Evolutionary conservation across 371 early-diverging fungal species (phyloP), one percentile per base, ranked within the genome.

Genomic region (Apophysomyces variabilis): DNA sequence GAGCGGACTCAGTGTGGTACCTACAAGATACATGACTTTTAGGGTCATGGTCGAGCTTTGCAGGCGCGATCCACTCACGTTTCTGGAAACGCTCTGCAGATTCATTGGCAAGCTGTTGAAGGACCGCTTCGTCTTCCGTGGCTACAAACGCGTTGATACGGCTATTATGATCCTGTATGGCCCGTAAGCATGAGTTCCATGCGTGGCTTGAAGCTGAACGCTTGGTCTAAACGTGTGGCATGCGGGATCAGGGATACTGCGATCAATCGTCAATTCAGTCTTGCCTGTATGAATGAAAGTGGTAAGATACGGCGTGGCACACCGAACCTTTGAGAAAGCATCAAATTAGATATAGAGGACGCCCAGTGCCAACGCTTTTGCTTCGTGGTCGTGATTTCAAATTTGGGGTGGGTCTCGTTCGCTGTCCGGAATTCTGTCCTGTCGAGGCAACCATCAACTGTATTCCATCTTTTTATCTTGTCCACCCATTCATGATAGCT

Each of bases 121-220:
- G 46, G 4, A 39, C 45, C 3, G 21, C 3, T 26, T 46, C 54
- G 37, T 70, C 64, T 57, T 72, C 61, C 3, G 78, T 62, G 7
- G 81, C 74, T 37, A 73, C 66, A 56, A 80, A 78, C 0, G 81
- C 81, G 57, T 80, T 77, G 44, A 78, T 60, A 11, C 66, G 58
- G 5, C 45, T 38, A 50, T 80, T 80, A 41, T 75, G 67, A 0
- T 8, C 41, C 3, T 73, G 58, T n/a, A 80, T 75, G 4, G 62
- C 64, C 32, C 72, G 58, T 12, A 73, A 57, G 41, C 67, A 67
- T 21, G 69, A 56, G 0, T 43, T 60, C 64, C 64, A 68, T 1
- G 64, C 13, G 39, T 35, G 58, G 37, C 18, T 58, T 36, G 54
- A 50, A 26, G 21, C 54, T 7, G 21, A 50, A 50, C 54, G 54